Evolutionary conservation across 2,329 filamentous ascomycete species (phyloP).

Genomic region (Orbilia oligospora): DNA sequence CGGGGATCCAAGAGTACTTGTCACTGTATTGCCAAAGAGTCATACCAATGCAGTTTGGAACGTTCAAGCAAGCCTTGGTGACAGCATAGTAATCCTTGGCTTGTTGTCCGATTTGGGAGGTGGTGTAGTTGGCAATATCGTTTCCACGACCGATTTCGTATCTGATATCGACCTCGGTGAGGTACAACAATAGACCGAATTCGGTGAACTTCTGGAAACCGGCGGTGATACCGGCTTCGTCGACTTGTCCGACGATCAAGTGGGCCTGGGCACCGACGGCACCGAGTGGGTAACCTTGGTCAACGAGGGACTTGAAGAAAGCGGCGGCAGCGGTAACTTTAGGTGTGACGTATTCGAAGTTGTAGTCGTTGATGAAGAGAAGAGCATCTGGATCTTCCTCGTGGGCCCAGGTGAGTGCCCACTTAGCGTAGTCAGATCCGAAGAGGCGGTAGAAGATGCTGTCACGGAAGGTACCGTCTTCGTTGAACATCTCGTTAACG

Average conservation of each 20-base stretch:
- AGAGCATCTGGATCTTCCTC: conserved; percentile 72
- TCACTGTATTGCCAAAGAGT: conserved; percentile 69
- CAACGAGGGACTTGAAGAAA: conserved; percentile 64
- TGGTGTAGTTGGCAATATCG: conserved; percentile 55
- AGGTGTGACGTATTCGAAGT: conserved; percentile 71
- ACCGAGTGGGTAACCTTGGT: conserved; percentile 52
- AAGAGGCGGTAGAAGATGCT: conserved; percentile 73
- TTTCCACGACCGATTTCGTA: conserved; percentile 58
- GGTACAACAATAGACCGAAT: conserved; percentile 48
- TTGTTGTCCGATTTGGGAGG: conserved; percentile 51
- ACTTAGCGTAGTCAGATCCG: conserved; percentile 72
- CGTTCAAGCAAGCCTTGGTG: conserved; percentile 57
- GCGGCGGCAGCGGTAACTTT: conserved; percentile 69
- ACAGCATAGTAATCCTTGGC: conserved; percentile 59
- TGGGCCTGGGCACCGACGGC: conserved; percentile 59
- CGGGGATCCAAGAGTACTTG: conserved; percentile 68
- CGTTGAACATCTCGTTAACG: conserved; percentile 75
- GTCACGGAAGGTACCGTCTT: conserved; percentile 72
- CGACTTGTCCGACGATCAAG: conserved; percentile 58
- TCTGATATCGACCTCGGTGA: conserved; percentile 59
- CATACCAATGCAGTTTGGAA: conserved; percentile 67
- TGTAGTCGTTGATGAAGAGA: conserved; percentile 77
- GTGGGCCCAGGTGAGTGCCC: conserved; percentile 73
- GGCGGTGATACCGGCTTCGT: conserved; percentile 53
- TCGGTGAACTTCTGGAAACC: conserved; percentile 51